Evolutionary conservation across 2,329 filamentous ascomycete genomes (phyloP).

Genomic region (Cephalotrichum gorgonifer): DNA sequence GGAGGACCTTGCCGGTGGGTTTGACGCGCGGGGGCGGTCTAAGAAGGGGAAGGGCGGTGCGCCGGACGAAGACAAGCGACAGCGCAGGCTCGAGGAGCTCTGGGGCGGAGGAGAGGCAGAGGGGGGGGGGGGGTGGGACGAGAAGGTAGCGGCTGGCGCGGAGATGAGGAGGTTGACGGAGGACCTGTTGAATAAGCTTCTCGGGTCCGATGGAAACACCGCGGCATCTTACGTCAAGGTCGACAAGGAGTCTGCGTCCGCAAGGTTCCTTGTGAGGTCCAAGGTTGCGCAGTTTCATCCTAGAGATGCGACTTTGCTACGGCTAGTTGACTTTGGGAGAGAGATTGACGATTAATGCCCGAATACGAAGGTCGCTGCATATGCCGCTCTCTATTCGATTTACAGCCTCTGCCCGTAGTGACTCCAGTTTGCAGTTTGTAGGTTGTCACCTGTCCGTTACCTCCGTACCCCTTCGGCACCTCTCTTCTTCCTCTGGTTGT

Average conservation of each 20-base stretch:
- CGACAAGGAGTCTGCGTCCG: constrained; percentile 50
- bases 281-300: constrained; percentile 59
- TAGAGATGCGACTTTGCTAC: constrained; percentile 47
- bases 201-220: constrained; percentile 42
- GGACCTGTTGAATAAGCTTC: constrained; percentile 46
- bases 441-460: too few relatives aligned
- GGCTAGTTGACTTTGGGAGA: constrained; percentile 53
- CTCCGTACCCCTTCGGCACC: too few relatives aligned
- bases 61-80: constrained; percentile 32
- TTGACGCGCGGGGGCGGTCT: constrained; percentile 47
- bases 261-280: constrained; percentile 52
- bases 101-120: constrained; percentile 33
- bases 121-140: constrained; percentile 25
- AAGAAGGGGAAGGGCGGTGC: constrained; percentile 32
- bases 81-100: constrained; percentile 54
- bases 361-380: neutral
- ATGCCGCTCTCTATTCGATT: too few relatives aligned
- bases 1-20: constrained; percentile 48
- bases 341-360: constrained; percentile 44
- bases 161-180: constrained; percentile 54
- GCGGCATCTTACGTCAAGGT: constrained; percentile 48
- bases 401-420: too few relatives aligned
- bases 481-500: constrained; percentile 23
- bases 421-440: too few relatives aligned
- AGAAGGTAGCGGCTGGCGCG: constrained; percentile 36